Percentiles rank a stretch among this genome's conserved stretches.
These are phyloP conservation scores for Melampsora larici-populina DNA, from an alignment of 1,284 basidiomycete genomes.

Conservation along the genomic window DNA sequence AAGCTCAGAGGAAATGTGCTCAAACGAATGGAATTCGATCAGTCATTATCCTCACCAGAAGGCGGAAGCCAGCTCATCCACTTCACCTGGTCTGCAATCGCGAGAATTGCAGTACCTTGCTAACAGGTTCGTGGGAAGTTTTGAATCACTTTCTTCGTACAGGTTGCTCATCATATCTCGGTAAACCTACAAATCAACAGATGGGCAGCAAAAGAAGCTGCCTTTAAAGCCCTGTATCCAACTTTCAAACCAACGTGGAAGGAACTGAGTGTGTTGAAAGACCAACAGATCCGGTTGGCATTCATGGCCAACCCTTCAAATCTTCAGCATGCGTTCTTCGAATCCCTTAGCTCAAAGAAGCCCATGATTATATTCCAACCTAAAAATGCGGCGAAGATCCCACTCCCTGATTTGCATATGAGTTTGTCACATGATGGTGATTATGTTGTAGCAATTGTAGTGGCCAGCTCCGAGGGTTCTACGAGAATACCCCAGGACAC, in stretches of 20 bases:
- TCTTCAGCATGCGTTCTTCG: slow-evolving; percentile 11
- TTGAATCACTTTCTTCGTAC: background rate
- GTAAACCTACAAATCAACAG: slow-evolving; percentile 41
- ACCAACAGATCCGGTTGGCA: background rate
- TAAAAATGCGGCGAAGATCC: background rate
- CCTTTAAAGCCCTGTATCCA: slow-evolving; percentile 51
- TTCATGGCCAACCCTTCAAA: slow-evolving; percentile 40
- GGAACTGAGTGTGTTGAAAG: slow-evolving; percentile 45
- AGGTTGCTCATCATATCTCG: background rate
- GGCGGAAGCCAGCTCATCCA: background rate
- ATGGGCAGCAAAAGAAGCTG: slow-evolving; percentile 53
- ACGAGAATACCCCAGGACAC: background rate
- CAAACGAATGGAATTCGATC: background rate
- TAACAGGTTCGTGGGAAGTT: background rate
- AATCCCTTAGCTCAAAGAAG: background rate
- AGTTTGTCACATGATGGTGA: slow-evolving; percentile 48
- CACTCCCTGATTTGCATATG: slow-evolving; percentile 43
- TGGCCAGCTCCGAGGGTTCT: slow-evolving; percentile 10
- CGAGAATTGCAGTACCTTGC: background rate
- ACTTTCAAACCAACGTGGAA: slow-evolving; percentile 46
- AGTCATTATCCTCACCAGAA: too few species aligned
- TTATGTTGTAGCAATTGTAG: slow-evolving; percentile 46
- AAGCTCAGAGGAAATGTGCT: background rate
- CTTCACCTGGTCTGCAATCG: background rate
- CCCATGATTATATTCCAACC: background rate